Percentiles rank a stretch among this genome's conserved stretches.
phyloP scores from a whole-genome alignment of 2,329 filamentous ascomycete species.

The Aspergillus proliferans region DNA sequence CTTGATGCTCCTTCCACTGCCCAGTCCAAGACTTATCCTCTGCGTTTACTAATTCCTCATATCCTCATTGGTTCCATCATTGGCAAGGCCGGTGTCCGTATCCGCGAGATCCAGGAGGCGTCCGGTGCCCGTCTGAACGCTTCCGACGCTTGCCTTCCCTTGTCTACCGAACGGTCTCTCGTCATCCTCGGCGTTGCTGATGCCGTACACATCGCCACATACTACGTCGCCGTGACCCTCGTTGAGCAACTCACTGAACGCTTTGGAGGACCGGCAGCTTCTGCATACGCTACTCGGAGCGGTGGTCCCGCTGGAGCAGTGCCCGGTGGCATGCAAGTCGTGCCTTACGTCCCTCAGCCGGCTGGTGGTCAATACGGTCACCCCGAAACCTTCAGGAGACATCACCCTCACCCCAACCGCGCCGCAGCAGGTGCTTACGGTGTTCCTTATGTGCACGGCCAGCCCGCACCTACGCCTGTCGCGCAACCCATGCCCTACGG shows the following conservation, averaged over 20 bases:
- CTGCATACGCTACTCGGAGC: constrained; percentile 93
- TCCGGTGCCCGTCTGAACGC: constrained; percentile 95
- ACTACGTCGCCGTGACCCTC: constrained; percentile 97
- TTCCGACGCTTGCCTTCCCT: constrained; percentile 85
- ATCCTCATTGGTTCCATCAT: constrained; percentile 98
- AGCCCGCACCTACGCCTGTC: constrained; percentile 47
- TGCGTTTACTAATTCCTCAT: constrained; percentile 90
- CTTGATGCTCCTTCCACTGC: constrained; percentile 80
- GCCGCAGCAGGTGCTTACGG: constrained; percentile 69
- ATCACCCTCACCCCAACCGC: constrained; percentile 66
- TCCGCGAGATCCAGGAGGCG: constrained; percentile 96
- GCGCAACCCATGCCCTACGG: constrained; percentile 72
- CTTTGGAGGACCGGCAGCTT: constrained; percentile 90
- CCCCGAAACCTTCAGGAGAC: constrained; percentile 73
- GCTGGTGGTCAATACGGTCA: constrained; percentile 89
- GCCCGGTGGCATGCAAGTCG: constrained; percentile 96
- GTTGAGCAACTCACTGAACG: constrained; percentile 95
- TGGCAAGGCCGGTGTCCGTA: constrained; percentile 90
- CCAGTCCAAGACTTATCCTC: constrained; percentile 93
- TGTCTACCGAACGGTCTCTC: constrained; percentile 94
- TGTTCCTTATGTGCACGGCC: constrained; percentile 66
- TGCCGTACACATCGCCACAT: constrained; percentile 96
- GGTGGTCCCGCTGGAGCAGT: constrained; percentile 89
- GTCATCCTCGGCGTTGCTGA: constrained; percentile 97
- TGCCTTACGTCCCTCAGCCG: constrained; percentile 93